Evolutionary conservation across 768 basidiomycete genomes (phyloP).

Genomic region (Pleurotus eryngii): DNA sequence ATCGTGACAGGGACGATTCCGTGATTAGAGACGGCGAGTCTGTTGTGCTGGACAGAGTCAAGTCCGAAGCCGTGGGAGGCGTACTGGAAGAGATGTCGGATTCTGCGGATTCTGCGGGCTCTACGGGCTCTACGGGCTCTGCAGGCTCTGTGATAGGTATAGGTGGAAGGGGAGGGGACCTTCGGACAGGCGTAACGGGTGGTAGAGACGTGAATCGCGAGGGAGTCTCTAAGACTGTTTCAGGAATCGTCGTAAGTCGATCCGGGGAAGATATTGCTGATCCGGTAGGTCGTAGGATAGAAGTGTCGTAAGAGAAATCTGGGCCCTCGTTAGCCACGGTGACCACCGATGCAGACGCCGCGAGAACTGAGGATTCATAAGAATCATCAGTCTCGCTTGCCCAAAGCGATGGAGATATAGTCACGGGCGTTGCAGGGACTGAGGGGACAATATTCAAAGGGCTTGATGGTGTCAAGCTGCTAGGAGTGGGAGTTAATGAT

Average conservation of each 20-base stretch:
- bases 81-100: conserved; percentile 3
- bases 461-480: conserved; percentile 21
- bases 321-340: conserved; percentile 52
- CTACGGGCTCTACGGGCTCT: too few species aligned
- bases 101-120: not conserved
- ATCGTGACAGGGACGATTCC: conserved; percentile 2
- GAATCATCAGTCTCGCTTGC: conserved; percentile 62
- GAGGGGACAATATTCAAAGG: not conserved
- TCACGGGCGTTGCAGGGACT: conserved; percentile 3
- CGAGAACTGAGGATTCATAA: conserved; percentile 75
- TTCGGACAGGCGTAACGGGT: conserved; percentile 28
- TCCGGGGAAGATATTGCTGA: conserved; percentile 39
- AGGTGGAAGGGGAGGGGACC: conserved; percentile 3
- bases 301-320: conserved; percentile 73
- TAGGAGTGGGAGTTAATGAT: conserved; percentile 32
- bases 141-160: not conserved
- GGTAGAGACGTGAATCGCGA: conserved; percentile 29
- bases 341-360: conserved; percentile 62
- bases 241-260: conserved; percentile 42
- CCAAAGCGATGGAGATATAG: conserved; percentile 41
- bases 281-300: conserved; percentile 63
- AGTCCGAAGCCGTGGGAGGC: not conserved
- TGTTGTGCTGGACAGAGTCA: not conserved
- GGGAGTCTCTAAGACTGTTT: conserved; percentile 32
- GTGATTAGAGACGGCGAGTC: conserved; percentile 1